These are phyloP conservation scores for Keqinozyma sinolaborantium DNA, from an alignment of 1,139 yeast species.

Conservation along the genomic window DNA sequence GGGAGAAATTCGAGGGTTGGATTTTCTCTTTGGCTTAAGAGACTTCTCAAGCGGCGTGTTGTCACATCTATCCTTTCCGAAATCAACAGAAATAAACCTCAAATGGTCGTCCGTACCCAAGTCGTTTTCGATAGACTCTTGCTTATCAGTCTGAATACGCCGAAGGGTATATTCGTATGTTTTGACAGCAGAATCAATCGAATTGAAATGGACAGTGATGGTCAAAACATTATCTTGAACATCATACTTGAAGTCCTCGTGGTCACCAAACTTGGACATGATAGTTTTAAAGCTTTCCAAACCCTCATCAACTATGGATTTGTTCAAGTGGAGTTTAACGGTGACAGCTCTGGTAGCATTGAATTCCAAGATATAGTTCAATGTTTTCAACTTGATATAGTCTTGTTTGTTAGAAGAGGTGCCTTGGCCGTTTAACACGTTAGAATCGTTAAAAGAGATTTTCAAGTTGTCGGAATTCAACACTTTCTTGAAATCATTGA, in stretches of 20 bases:
- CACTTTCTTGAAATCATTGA: conserved; percentile 21
- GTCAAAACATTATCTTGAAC: conserved; percentile 11
- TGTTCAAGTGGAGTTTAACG: conserved; percentile 14
- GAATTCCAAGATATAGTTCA: conserved; percentile 38
- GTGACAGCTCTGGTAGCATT: conserved; percentile 37
- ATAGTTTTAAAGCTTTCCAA: conserved; percentile 4
- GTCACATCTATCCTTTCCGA: conserved; percentile 39
- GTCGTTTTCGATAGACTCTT: conserved; percentile 13
- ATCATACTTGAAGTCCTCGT: conserved; percentile 25
- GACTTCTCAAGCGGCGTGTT: conserved; percentile 14
- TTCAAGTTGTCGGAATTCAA: conserved; percentile 30
- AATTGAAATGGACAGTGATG: conserved; percentile 31
- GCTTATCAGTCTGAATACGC: conserved; percentile 21
- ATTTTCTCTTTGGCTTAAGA: not conserved
- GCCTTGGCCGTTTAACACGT: conserved; percentile 3
- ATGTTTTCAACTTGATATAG: conserved; percentile 38
- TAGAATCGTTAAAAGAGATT: conserved; percentile 27
- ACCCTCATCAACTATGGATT: conserved; percentile 6
- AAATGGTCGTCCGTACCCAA: conserved; percentile 2
- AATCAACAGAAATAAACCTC: conserved; percentile 9
- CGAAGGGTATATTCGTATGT: conserved; percentile 30
- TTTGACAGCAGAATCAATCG: conserved; percentile 40
- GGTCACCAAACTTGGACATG: conserved; percentile 26
- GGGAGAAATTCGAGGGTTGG: not conserved
- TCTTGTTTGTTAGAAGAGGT: conserved; percentile 22